Evolutionary conservation across 2,329 filamentous ascomycete genomes (phyloP).

Genomic region (Alternaria hordeiaustralica): DNA sequence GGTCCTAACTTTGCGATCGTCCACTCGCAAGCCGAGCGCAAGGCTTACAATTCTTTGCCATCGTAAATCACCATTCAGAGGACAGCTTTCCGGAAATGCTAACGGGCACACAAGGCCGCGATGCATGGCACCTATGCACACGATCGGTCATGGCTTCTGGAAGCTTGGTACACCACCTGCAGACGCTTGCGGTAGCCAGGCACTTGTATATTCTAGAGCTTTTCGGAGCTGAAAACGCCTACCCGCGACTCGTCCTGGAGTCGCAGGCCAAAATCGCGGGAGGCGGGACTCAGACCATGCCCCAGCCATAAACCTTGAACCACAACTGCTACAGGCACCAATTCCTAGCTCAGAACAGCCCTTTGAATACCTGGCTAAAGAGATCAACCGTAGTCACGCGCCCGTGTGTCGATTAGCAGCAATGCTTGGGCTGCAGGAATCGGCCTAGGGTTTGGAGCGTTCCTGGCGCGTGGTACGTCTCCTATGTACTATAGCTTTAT

Average conservation of each 20-base stretch:
- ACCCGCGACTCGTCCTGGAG: not conserved
- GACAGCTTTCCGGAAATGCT: not conserved
- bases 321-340: not conserved
- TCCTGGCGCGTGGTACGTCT: not conserved
- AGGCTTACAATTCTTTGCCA: not conserved
- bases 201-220: not conserved
- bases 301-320: not conserved
- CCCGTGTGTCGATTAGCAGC: not conserved
- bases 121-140: not conserved
- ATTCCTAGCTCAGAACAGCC: not conserved
- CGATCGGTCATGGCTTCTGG: not conserved
- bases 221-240: not conserved
- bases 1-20: not conserved
- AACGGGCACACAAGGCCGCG: not conserved
- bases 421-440: not conserved
- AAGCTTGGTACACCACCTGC: not conserved
- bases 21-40: not conserved
- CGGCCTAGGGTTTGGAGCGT: not conserved
- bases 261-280: not conserved
- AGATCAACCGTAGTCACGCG: not conserved
- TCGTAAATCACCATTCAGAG: not conserved
- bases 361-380: not conserved
- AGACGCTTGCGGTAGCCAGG: not conserved
- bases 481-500: not conserved
- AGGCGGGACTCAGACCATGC: not conserved